Conservation (phyloP, 2,329 filamentous ascomycete genomes). For the Lecanicillium sp. region DNA sequence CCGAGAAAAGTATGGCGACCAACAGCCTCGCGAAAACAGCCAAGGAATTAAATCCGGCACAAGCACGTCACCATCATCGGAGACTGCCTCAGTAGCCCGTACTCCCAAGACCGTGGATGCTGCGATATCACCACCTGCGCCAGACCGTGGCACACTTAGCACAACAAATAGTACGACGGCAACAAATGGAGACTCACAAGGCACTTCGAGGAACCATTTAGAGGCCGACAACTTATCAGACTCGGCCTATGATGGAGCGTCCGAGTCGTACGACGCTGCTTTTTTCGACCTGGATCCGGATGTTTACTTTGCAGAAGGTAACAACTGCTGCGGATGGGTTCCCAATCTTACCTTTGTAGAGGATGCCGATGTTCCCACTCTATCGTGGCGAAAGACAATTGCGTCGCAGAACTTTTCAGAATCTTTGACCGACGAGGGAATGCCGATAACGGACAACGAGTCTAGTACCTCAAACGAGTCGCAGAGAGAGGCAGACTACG, state of each 20-base stretch:
- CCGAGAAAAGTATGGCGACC: constrained; percentile 8
- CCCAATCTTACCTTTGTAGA: constrained; percentile 1
- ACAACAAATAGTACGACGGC: too few relatives aligned
- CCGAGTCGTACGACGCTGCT: constrained; percentile 8
- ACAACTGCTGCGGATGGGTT: constrained; percentile 12
- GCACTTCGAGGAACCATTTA: too few relatives aligned
- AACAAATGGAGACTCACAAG: too few relatives aligned
- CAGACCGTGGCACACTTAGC: too few relatives aligned
- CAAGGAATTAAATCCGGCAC: too few relatives aligned
- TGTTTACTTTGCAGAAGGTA: constrained; percentile 10
- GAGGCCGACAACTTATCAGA: too few relatives aligned
- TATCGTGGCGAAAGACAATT: constrained; percentile 6
- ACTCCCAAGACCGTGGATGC: too few relatives aligned
- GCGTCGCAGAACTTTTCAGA: constrained; percentile 5
- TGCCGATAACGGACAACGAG: constrained; percentile 2
- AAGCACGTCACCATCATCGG: too few relatives aligned
- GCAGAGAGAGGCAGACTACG: constrained; percentile 8
- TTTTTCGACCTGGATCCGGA: constrained; percentile 14
- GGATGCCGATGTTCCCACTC: constrained; percentile 3
- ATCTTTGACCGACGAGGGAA: constrained; percentile 1
- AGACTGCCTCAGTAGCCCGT: too few relatives aligned
- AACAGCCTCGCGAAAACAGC: too few relatives aligned
- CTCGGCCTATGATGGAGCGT: too few relatives aligned
- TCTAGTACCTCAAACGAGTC: background rate
- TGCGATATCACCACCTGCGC: too few relatives aligned